These are phyloP conservation scores for Typha latifolia DNA, from an alignment of 176 grass and related monocot species.

Conservation along the genomic window DNA sequence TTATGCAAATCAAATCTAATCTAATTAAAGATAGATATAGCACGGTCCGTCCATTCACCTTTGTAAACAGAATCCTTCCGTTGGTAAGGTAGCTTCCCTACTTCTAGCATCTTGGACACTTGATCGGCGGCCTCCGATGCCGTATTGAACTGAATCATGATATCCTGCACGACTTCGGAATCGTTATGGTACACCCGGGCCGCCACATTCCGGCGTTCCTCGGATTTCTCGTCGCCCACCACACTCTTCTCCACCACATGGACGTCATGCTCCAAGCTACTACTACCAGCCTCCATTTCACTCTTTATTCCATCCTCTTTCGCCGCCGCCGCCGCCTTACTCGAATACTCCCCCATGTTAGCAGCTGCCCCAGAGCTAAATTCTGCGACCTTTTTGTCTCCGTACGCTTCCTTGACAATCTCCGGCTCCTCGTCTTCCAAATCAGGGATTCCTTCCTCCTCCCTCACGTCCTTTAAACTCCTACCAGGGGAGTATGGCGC, in stretches of 20 bases:
- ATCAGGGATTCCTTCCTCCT: conserved; percentile 97
- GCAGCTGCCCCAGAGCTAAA: conserved; percentile 11
- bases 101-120: conserved; percentile 85
- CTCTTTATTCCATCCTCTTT: conserved; percentile 54
- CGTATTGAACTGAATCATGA: conserved; percentile 68
- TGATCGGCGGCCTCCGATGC: conserved; percentile 61
- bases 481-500: conserved; percentile 57
- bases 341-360: not conserved
- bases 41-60: conserved; percentile 31
- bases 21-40: not conserved
- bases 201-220: not conserved
- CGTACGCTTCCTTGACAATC: conserved; percentile 81
- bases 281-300: conserved; percentile 24
- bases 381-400: conserved; percentile 38
- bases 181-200: conserved; percentile 55
- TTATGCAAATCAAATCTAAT: too few relatives aligned
- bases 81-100: conserved; percentile 83
- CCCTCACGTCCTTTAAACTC: conserved; percentile 76
- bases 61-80: conserved; percentile 73
- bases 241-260: conserved; percentile 91
- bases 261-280: conserved; percentile 53
- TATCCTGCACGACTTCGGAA: conserved; percentile 60
- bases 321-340: not conserved
- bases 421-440: conserved; percentile 82
- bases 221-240: conserved; percentile 9